Percentiles rank a stretch among this genome's conserved stretches.
Evolutionary conservation across 1,139 yeast species (phyloP).

Genomic region (Groenewaldozyma auringiensis): DNA sequence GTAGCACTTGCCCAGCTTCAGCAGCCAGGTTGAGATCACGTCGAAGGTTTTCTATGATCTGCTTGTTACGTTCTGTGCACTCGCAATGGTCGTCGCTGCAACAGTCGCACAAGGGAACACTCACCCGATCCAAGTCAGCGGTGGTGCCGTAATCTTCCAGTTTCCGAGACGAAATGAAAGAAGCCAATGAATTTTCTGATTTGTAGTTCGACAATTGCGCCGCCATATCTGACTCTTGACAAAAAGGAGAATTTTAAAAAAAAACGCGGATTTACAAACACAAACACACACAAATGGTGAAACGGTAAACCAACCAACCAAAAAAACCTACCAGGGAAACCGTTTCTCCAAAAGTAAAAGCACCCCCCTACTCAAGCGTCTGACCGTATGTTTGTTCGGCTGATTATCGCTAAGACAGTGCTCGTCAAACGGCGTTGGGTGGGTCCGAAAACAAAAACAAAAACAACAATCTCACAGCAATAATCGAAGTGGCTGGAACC

Average conservation of each 20-base stretch:
- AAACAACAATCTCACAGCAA: not conserved
- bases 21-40: conserved; percentile 23
- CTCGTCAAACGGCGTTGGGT: not conserved
- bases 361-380: too few relatives aligned
- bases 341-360: too few relatives aligned
- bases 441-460: not conserved
- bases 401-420: not conserved
- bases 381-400: too few relatives aligned
- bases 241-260: not conserved
- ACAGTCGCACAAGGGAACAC: not conserved
- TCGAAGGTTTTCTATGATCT: conserved; percentile 16
- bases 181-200: not conserved
- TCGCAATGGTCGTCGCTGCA: conserved; percentile 10
- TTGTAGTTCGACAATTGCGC: not conserved
- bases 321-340: not conserved
- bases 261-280: not conserved
- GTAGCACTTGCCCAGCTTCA: conserved; percentile 24
- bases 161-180: conserved; percentile 1
- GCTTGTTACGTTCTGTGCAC: conserved; percentile 13
- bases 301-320: not conserved
- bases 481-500: not conserved
- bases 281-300: too few relatives aligned
- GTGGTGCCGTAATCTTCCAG: not conserved
- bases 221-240: too few relatives aligned
- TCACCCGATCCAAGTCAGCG: not conserved